Evolutionary conservation across 352 stramenopile genomes (phyloP), one percentile per base, ranked within the genome.

Genomic region (Globisporangium emineosum): DNA sequence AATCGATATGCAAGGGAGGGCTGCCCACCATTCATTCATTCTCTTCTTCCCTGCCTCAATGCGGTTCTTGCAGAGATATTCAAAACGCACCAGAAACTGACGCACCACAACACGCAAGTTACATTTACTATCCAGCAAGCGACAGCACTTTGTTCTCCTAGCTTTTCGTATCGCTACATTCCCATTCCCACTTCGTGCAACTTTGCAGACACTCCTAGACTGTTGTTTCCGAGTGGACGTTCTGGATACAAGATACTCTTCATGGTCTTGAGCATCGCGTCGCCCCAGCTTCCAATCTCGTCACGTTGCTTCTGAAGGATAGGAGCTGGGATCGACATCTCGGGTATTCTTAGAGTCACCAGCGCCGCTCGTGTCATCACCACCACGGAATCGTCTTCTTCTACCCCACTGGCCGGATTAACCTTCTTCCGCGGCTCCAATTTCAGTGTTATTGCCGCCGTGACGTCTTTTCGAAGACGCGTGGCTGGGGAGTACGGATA

Each of bases 391-490:
- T 66, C 60, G 0, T 60, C 60, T 13, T 66, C 33, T 40, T 60
- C 60, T 25, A 55, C 53, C 21, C 25, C 32, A 8, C 19, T 29
- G 1, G 10, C 8, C 2, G 2, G 15, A 19, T 54, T 58, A 1
- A 54, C 9, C 13, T n/a, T 60, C 49, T 30, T 35, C 4, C 50
- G 50, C 7, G 29, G 8, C 29, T 60, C 50, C 23, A 45, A 17
- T 17, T 21, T 43, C 30, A 66, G 23, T 3, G 30, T 58, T 7
- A 66, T 52, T 40, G 50, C 49, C 9, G 19, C 50, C 35, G 52
- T 66, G 35, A 66, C 33, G 17, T 66, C 50, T n/a, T 66, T 37
- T 0, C 60, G 60, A 0, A 60, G 7, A 6, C 60, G 60, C 19
- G 29, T 30, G 6, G 21, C n/a, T 12, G 60, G 60, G 1, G 50